Evolutionary conservation across 306 rosid species (phyloP), one percentile per base, ranked within the genome.

Genomic region (Cercis canadensis): DNA sequence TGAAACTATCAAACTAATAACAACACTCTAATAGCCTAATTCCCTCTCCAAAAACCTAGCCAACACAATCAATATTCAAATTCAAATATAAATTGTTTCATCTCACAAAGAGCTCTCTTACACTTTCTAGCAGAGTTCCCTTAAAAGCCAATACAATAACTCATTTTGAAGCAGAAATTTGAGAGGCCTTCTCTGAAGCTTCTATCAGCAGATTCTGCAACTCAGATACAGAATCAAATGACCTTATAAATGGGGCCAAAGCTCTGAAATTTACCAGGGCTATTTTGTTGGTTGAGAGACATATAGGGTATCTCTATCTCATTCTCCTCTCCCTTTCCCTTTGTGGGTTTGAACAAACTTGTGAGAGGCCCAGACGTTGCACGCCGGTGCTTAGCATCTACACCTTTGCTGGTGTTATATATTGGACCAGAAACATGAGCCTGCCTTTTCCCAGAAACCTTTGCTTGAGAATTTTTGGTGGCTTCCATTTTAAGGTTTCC

Each of bases 191-290:
- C 60, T 15, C 15, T 71, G 56, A 43, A 19, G 50, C 40, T 67
- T 51, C 32, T 70, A 46, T 75, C 54, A 66, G 43, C 47, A 14
- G 24, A 73, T n/a, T 33, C 64, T 39, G 59, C 29, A 24, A 17
- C 36, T 32, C 14, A 45, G 12, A 36, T 11, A 49, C 75, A 19
- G 10, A 57, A 7, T 79, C 85, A 90, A 61, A 86, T 75, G 11
- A 90, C 98, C 50, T 53, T 16, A 82, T 93, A 90, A 70, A 87
- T 68, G 6, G 98, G 96, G 0, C 96, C 97, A 81, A 81, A 89
- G 45, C 79, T 74, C 11, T 77, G 73, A 34, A 39, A 60, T n/a
- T 51, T 36, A 62, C 15, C 65, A 67, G 87, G 36, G 73, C 68
- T 73, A 8, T 61, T 77, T 59, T 76, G 79, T 33, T 88, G 80